A percentile compares a stretch with the other conserved stretches of the same genome.
These are phyloP conservation scores for Podila minutissima DNA, from an alignment of 192 early-diverging fungal genomes.

Conservation along the genomic window DNA sequence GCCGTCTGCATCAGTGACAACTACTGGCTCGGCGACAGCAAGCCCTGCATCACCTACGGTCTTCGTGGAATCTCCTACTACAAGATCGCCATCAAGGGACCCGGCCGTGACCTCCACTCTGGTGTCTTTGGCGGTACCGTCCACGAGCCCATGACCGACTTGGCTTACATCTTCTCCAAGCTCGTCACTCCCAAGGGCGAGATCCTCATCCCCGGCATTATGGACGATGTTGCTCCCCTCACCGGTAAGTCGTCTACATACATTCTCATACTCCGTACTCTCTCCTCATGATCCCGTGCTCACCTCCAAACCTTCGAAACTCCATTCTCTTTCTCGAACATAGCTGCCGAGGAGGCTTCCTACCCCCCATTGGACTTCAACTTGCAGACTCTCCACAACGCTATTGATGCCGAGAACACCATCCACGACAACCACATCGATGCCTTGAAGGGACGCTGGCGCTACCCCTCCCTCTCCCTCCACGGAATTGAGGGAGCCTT, in stretches of 20 bases:
- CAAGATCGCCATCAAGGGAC: conserved; percentile 77
- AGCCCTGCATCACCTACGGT: conserved; percentile 98
- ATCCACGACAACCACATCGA: conserved; percentile 81
- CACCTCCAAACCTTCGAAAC: not conserved
- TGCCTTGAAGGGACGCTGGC: conserved; percentile 92
- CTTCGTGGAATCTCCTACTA: conserved; percentile 84
- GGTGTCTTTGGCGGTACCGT: conserved; percentile 95
- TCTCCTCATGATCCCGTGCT: not conserved
- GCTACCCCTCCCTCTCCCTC: conserved; percentile 94
- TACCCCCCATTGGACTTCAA: conserved; percentile 89
- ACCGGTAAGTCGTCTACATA: conserved; percentile 58
- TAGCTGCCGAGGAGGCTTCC: conserved; percentile 79
- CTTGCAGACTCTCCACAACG: conserved; percentile 80
- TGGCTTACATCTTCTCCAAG: conserved; percentile 83
- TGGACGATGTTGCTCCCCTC: conserved; percentile 89
- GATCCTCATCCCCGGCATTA: conserved; percentile 92
- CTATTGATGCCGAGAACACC: conserved; percentile 77
- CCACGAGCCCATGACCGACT: conserved; percentile 99
- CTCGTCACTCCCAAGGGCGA: conserved; percentile 87
- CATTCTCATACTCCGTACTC: not conserved
- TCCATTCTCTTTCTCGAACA: not conserved
- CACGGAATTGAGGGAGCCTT: conserved; percentile 99
- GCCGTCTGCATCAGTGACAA: conserved; percentile 98
- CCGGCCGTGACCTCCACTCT: conserved; percentile 93
- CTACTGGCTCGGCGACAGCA: conserved; percentile 96